phyloP scores from a whole-genome alignment of 192 early-diverging fungal genomes.

The Lobosporangium transversale region DNA sequence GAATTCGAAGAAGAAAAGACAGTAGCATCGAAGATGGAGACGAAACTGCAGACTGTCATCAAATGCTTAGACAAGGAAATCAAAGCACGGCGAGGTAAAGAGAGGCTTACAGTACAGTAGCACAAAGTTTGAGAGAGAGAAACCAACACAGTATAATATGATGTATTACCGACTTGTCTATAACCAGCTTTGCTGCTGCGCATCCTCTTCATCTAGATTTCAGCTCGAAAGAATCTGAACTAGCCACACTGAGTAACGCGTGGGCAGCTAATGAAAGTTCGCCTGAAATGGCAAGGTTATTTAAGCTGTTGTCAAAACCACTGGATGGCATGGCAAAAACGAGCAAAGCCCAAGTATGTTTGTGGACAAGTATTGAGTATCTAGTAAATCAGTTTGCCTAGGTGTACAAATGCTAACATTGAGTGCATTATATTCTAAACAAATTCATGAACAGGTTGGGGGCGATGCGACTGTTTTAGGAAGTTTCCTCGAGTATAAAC shows the following conservation, averaged over 20 bases:
- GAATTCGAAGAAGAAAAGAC: slow-evolving; percentile 46
- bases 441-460: slow-evolving; percentile 32
- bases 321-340: slow-evolving; percentile 48
- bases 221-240: slow-evolving; percentile 46
- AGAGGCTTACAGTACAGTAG: too few species aligned
- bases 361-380: too few species aligned
- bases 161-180: too few species aligned
- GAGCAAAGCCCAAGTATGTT: slow-evolving; percentile 45
- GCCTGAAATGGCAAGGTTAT: slow-evolving; percentile 38
- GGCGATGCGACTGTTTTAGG: slow-evolving; percentile 50
- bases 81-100: slow-evolving; percentile 41
- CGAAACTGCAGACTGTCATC: slow-evolving; percentile 39
- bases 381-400: too few species aligned
- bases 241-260: slow-evolving; percentile 28
- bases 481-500: slow-evolving; percentile 41
- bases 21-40: slow-evolving; percentile 8
- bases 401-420: too few species aligned
- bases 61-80: slow-evolving; percentile 44
- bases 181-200: too few species aligned
- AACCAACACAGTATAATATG: too few species aligned
- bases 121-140: too few species aligned
- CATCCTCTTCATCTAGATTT: too few species aligned
- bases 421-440: too few species aligned
- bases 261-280: slow-evolving; percentile 28
- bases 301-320: slow-evolving; percentile 40